Conservation (phyloP, 805 yeast genomes). For the Candida xyloterini region DNA sequence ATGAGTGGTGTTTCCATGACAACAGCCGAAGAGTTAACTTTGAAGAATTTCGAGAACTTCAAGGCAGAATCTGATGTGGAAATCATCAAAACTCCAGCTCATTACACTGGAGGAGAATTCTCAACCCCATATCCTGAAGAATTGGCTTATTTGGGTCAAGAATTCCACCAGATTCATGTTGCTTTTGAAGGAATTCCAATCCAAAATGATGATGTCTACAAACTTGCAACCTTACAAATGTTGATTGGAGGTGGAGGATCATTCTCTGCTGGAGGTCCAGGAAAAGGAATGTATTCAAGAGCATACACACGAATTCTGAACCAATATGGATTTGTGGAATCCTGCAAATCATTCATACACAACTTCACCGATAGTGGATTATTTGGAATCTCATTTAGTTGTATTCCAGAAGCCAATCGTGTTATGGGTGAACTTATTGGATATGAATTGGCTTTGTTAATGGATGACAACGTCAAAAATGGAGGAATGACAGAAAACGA, state of each 20-base stretch:
- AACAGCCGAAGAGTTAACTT: conserved; percentile 61
- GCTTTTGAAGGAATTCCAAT: conserved; percentile 88
- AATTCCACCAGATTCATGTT: conserved; percentile 78
- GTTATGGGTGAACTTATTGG: conserved; percentile 78
- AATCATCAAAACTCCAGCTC: conserved; percentile 38
- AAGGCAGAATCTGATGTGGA: conserved; percentile 23
- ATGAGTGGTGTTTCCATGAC: conserved; percentile 81
- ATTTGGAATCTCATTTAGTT: conserved; percentile 83
- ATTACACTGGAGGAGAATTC: conserved; percentile 59
- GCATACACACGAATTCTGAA: conserved; percentile 88
- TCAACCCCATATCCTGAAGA: conserved; percentile 52
- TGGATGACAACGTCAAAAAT: conserved; percentile 45
- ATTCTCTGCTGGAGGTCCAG: conserved; percentile 98
- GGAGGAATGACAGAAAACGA: conserved; percentile 69
- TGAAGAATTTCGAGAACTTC: conserved; percentile 65
- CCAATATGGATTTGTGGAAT: conserved; percentile 87
- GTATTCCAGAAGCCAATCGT: conserved; percentile 83
- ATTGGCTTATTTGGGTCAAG: conserved; percentile 64
- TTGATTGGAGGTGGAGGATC: conserved; percentile 96
- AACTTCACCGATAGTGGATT: conserved; percentile 87
- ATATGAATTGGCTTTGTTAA: conserved; percentile 48
- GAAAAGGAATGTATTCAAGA: conserved; percentile 97
- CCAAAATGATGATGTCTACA: conserved; percentile 81
- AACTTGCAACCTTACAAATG: conserved; percentile 85
- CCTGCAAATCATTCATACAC: conserved; percentile 84